Conservation (phyloP, 2,329 filamentous ascomycete genomes). For the Alternaria arbusti region DNA sequence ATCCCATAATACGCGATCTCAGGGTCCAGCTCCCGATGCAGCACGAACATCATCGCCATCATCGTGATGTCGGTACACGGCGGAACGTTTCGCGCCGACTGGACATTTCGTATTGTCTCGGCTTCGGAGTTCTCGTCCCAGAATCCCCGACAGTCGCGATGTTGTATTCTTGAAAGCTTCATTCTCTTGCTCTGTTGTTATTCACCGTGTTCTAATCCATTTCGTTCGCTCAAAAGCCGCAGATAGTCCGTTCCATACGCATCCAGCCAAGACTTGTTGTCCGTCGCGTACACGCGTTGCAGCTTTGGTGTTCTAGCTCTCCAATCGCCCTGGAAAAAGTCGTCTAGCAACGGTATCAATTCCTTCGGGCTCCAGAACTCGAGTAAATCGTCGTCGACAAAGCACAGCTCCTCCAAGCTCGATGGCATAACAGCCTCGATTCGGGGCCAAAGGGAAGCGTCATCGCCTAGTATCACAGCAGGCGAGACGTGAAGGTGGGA, state of each 20-base stretch:
- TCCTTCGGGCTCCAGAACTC: not conserved
- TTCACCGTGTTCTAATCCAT: not conserved
- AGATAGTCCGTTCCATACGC: not conserved
- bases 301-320: not conserved
- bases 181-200: not conserved
- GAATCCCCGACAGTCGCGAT: not conserved
- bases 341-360: not conserved
- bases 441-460: not conserved
- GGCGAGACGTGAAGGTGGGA: not conserved
- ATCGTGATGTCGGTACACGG: conserved; percentile 1
- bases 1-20: conserved; percentile 5
- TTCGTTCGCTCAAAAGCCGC: not conserved
- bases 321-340: not conserved
- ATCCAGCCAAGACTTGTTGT: not conserved
- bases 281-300: not conserved
- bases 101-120: not conserved
- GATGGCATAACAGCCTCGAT: not conserved
- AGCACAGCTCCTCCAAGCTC: not conserved
- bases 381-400: not conserved
- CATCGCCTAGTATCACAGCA: not conserved
- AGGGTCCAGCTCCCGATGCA: conserved; percentile 12
- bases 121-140: not conserved
- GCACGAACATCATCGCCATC: conserved; percentile 8
- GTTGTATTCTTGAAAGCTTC: not conserved
- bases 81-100: not conserved